A percentile compares a stretch with the other conserved stretches of the same genome.
Conservation (phyloP, 2,329 filamentous ascomycete species). For the Aspergillus sp. region DNA sequence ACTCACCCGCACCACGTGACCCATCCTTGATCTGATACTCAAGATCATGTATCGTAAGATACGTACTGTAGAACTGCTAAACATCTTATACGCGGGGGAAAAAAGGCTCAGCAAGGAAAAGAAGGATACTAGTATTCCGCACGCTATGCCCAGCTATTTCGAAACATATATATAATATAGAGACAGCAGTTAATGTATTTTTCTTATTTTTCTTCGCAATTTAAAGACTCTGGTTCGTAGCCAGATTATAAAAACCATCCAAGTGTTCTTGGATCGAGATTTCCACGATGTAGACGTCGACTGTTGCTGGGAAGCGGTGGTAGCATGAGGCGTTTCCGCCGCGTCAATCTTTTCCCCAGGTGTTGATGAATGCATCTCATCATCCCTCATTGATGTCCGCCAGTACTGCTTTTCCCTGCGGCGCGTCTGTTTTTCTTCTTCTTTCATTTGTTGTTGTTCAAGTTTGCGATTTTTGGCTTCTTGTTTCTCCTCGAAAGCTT, state of each 20-base stretch:
- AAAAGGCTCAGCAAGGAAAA: constrained; percentile 4
- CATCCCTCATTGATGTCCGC: constrained; percentile 16
- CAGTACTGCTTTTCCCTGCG: constrained; percentile 36
- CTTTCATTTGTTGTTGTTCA: constrained; percentile 46
- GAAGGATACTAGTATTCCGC: not conserved
- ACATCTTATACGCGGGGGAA: no score
- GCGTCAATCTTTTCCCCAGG: constrained; percentile 9
- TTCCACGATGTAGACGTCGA: constrained; percentile 21
- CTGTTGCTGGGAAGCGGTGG: constrained; percentile 3
- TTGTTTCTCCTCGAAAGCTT: constrained; percentile 54
- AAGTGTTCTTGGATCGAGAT: constrained; percentile 33
- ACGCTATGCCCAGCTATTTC: no score
- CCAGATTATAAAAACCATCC: constrained; percentile 53
- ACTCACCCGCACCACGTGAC: constrained; percentile 4
- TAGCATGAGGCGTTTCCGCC: constrained; percentile 1
- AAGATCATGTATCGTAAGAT: no score
- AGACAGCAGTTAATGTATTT: constrained; percentile 8
- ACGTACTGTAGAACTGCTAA: no score
- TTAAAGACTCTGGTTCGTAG: constrained; percentile 50
- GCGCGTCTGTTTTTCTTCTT: constrained; percentile 38
- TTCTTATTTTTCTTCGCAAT: constrained; percentile 33
- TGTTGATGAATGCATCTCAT: constrained; percentile 2
- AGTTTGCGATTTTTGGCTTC: constrained; percentile 50
- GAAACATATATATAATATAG: not conserved
- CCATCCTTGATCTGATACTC: not conserved